Evolutionary conservation across 495 filamentous ascomycete species (phyloP), one percentile per base, ranked within the genome.

Genomic region (Trichoderma gamsii): DNA sequence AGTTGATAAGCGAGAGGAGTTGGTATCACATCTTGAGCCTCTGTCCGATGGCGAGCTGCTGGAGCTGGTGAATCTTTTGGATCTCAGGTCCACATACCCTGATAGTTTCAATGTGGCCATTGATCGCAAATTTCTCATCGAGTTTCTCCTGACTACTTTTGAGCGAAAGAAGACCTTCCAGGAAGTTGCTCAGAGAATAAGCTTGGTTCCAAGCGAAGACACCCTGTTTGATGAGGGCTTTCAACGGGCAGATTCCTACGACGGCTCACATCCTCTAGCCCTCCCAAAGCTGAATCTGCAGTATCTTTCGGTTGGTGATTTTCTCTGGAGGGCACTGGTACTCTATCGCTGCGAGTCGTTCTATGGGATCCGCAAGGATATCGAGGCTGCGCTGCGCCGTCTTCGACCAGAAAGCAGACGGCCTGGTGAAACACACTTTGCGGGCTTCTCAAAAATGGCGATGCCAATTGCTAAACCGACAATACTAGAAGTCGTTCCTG

Each of bases 251-350:
- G 93, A 97, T 72, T 84, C 84, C 15, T 99, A 97, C 70, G 88
- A 96, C 76, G 95, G 94, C 46, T 92, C 93, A 44, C 86, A 86
- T 32, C 93, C 95, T 12, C 81, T 99, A 63, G 92, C 95, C 7
- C 88, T 99, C 66, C 95, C 95, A 2, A 99, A 98, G 72, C 79
- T 98, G 64, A 98, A 97, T 73, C 83, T 99, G 51, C 95, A 98
- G 72, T 98, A 99, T 75, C 84, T 99, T 32, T 94, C 92, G 9
- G 86, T 97, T 43, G 93, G 95, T 4, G 95, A 99, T 75, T 98
- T 98, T 71, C 84, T 99, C 12, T 98, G 92, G 92, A 85, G 95
- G 46, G 91, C 94, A 16, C 90, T 98, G 72, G 83, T 95, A 29
- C 84, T 98, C 4, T 91, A 97, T 74, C 87, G 95, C 27, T 92